Evolutionary conservation across 106 monocot species (phyloP), one percentile per base, ranked within the genome.

Genomic region (Dioscorea alata): DNA sequence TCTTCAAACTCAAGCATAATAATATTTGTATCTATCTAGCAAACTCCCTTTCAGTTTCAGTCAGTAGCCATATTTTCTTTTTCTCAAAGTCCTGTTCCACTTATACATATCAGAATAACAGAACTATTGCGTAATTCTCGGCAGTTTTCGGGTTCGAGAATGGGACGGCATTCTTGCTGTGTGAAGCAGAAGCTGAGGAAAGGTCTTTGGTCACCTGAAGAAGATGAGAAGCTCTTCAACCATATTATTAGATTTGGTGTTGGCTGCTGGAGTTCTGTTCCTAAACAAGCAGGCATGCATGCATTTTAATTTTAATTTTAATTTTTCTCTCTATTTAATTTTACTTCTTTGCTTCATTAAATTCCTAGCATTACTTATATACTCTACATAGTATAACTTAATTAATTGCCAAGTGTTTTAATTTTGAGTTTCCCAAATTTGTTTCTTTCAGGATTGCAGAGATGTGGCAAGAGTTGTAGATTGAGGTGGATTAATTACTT

Each of bases 211-310:
- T 88, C 88, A 50, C 88, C 88, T 23, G 88, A 84, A 31, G 88
- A 88, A 69, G 88, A 88, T 68, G 85, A 86, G 81, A 86, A 84
- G 82, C 89, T 88, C 64, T 88, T 67, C 67, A 77, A 79, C 67
- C 85, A 94, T 85, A 90, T 92, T 75, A 78, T 63, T 18, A 76
- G 79, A 50, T 85, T 57, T 63, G 94, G 94, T 1, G 81, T 88
- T 60, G 94, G 94, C 12, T 90, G 94, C 49, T 94, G 94, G 94
- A 94, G 94, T 73, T 81, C 87, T 51, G 85, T 94, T 20, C 85
- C 94, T 23, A 83, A 94, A 33, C 76, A 85, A 67, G 90, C 94
- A 85, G 94, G 94, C 62, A 79, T 28, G 28, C 28, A 28, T 28
- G 28, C 28, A 28, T 28, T 28, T 28, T n/a, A n/a, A n/a, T n/a